phyloP scores from a whole-genome alignment of 1,284 basidiomycete genomes.

The Cutaneotrichosporon arboriforme region DNA sequence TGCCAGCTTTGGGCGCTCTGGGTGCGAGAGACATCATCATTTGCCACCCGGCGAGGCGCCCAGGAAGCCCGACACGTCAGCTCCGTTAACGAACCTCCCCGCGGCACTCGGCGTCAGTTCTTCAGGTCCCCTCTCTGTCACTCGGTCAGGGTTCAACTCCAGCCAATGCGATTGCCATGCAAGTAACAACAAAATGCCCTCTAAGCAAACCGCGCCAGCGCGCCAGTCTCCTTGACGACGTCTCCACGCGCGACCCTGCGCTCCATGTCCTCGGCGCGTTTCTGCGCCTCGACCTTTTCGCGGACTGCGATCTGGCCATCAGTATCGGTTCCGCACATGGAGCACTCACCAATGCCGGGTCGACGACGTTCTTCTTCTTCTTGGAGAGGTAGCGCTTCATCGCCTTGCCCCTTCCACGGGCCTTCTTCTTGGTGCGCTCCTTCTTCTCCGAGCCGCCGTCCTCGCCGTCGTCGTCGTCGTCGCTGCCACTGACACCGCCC shows the following conservation, averaged over 20 bases:
- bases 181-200: background rate
- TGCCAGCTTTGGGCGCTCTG: too few relatives aligned
- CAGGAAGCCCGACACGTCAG: too few relatives aligned
- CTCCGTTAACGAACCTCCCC: too few relatives aligned
- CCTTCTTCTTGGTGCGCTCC: slow-evolving; percentile 65
- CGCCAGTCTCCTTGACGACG: slow-evolving; percentile 33
- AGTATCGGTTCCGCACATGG: too few relatives aligned
- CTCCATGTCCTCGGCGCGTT: slow-evolving; percentile 27
- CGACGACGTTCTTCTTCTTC: slow-evolving; percentile 87
- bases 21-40: too few relatives aligned
- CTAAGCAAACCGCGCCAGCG: slow-evolving; percentile 33
- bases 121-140: too few relatives aligned
- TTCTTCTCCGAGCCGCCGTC: slow-evolving; percentile 41
- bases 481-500: slow-evolving; percentile 46
- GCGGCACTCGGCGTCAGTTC: too few relatives aligned
- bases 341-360: slow-evolving; percentile 73
- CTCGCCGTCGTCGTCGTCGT: slow-evolving; percentile 36
- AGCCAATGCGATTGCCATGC: background rate
- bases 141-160: too few relatives aligned
- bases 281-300: slow-evolving; percentile 33
- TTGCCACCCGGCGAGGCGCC: too few relatives aligned
- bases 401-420: slow-evolving; percentile 77
- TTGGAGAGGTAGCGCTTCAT: slow-evolving; percentile 72
- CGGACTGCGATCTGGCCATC: slow-evolving; percentile 34
- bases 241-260: slow-evolving; percentile 23